phyloP scores from a whole-genome alignment of 306 rosid genomes.

The Prunus fruticosa region DNA sequence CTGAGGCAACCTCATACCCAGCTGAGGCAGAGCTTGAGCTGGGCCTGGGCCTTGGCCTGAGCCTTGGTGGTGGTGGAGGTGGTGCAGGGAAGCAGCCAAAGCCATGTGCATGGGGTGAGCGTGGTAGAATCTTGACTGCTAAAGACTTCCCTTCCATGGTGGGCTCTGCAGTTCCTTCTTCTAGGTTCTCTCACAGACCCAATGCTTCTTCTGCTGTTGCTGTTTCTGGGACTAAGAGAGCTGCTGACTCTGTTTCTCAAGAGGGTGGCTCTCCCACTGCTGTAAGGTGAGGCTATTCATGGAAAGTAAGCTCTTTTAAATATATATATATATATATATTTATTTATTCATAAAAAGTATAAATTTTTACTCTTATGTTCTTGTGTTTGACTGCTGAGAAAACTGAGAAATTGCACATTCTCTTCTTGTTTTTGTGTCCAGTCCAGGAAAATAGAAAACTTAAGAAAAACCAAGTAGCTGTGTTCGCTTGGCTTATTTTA shows the following conservation, averaged over 20 bases:
- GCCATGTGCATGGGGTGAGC: slow-evolving; percentile 44
- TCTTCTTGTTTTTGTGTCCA: neutral
- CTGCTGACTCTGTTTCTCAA: slow-evolving; percentile 57
- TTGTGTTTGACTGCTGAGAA: slow-evolving; percentile 9
- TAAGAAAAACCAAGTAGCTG: too few relatives aligned
- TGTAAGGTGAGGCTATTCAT: slow-evolving; percentile 39
- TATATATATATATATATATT: neutral
- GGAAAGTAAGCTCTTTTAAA: neutral
- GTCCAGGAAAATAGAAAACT: too few relatives aligned
- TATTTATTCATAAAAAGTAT: too few relatives aligned
- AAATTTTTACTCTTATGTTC: neutral
- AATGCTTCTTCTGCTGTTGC: slow-evolving; percentile 17
- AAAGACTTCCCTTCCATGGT: slow-evolving; percentile 56
- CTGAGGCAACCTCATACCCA: slow-evolving; percentile 42
- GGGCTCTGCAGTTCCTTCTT: slow-evolving; percentile 28
- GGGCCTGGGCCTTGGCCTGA: slow-evolving; percentile 44
- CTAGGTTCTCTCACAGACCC: slow-evolving; percentile 40
- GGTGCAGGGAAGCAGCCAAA: slow-evolving; percentile 29
- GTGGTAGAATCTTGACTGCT: slow-evolving; percentile 63
- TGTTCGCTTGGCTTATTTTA: too few relatives aligned
- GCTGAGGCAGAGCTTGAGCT: slow-evolving; percentile 57
- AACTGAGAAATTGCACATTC: neutral
- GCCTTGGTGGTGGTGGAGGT: slow-evolving; percentile 40
- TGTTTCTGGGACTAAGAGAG: slow-evolving; percentile 63
- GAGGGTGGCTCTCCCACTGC: slow-evolving; percentile 55